Percentiles rank a stretch among this genome's conserved stretches.
phyloP scores from a whole-genome alignment of 108 stramenopile genomes.

The Discostella stelligeroides region DNA sequence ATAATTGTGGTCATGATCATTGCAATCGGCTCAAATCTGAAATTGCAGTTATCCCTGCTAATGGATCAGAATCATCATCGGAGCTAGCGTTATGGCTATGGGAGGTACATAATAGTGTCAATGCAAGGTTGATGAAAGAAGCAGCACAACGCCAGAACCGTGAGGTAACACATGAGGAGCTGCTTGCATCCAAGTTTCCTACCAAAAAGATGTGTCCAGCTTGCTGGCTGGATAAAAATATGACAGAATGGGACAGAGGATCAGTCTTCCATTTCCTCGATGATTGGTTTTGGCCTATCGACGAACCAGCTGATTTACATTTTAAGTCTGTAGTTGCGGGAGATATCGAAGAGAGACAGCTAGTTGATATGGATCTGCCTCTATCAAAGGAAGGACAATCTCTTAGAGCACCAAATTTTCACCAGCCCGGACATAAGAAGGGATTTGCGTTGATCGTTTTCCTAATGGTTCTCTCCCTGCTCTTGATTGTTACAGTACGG shows the following conservation, averaged over 20 bases:
- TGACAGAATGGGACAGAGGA: slow-evolving; percentile 25
- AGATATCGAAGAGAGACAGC: slow-evolving; percentile 5
- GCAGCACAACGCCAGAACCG: slow-evolving; percentile 36
- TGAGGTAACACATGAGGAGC: slow-evolving; percentile 29
- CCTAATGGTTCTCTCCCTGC: background rate
- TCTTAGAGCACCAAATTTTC: background rate
- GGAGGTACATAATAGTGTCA: slow-evolving; percentile 80
- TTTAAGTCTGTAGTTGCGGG: slow-evolving; percentile 24
- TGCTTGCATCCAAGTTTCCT: slow-evolving; percentile 38
- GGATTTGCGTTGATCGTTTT: background rate
- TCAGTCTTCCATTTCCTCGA: slow-evolving; percentile 35
- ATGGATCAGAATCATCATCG: slow-evolving; percentile 25
- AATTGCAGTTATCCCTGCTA: slow-evolving; percentile 10
- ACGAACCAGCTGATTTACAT: slow-evolving; percentile 15
- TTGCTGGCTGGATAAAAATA: slow-evolving; percentile 42
- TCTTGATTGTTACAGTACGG: background rate
- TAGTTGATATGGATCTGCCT: background rate
- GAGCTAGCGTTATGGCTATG: slow-evolving; percentile 76
- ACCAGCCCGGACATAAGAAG: background rate
- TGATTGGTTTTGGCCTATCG: slow-evolving; percentile 38
- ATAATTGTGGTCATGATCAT: slow-evolving; percentile 44
- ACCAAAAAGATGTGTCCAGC: slow-evolving; percentile 34
- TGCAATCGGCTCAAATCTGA: slow-evolving; percentile 36
- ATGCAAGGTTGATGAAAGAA: slow-evolving; percentile 61
- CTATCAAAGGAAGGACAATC: background rate